These are phyloP conservation scores for Plasmodium vinckei DNA, from an alignment of 169 alveolate species.

Conservation along the genomic window DNA sequence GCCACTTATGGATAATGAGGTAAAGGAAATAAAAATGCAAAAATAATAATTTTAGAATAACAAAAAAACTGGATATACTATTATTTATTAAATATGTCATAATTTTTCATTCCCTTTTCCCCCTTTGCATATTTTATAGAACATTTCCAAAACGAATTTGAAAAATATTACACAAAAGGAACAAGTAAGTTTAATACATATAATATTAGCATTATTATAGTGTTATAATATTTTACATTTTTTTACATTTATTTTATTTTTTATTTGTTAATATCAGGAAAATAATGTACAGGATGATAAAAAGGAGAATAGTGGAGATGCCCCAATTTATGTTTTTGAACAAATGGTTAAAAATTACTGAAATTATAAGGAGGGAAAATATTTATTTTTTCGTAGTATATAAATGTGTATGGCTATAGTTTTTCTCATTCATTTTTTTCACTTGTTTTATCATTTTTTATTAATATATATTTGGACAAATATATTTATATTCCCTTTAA, in stretches of 20 bases:
- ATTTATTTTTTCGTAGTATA: background rate
- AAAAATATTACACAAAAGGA: background rate
- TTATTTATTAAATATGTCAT: no score
- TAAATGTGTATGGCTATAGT: background rate
- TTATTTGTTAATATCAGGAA: conserved; percentile 18
- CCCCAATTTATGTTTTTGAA: conserved; percentile 66
- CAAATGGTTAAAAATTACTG: conserved; percentile 71
- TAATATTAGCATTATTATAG: background rate
- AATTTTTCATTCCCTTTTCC: no score
- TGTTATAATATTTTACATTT: background rate
- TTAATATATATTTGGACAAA: background rate
- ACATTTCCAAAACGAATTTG: background rate
- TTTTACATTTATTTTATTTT: conserved; percentile 6
- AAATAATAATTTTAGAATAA: background rate
- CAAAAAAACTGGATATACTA: background rate
- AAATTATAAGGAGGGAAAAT: background rate
- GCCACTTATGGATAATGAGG: conserved; percentile 38
- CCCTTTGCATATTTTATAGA: no score
- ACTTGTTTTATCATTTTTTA: background rate
- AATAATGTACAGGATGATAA: background rate
- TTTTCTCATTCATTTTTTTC: background rate
- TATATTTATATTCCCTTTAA: no score
- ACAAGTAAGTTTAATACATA: background rate
- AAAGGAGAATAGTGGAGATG: conserved; percentile 17
- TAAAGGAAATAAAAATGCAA: conserved; percentile 16